A percentile compares a stretch with the other conserved stretches of the same genome.
Evolutionary conservation across 129 eudicot species (phyloP).

Genomic region (Logfia minima): DNA sequence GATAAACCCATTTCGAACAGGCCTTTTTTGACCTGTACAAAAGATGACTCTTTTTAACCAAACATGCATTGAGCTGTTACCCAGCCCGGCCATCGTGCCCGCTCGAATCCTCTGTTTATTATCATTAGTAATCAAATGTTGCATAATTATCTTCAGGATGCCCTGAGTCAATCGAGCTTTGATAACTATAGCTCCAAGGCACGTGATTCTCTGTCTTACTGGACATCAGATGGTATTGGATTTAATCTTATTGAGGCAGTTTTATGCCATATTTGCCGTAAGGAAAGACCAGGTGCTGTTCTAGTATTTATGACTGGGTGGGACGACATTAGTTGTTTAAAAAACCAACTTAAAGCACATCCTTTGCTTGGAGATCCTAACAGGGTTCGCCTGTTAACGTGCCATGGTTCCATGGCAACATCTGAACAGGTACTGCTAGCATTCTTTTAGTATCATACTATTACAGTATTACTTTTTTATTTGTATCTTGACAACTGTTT

Average conservation of each 20-base stretch:
- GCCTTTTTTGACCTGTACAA: not conserved
- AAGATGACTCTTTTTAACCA: not conserved
- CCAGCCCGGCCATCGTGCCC: not conserved
- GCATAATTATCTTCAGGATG: constrained; percentile 53
- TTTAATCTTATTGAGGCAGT: constrained; percentile 98
- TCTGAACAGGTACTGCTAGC: constrained; percentile 70
- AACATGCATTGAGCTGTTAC: not conserved
- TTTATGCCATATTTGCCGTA: constrained; percentile 90
- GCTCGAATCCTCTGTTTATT: not conserved
- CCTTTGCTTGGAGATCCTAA: constrained; percentile 97
- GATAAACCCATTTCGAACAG: not conserved
- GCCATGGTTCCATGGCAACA: constrained; percentile 99
- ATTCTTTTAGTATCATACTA: constrained; percentile 3
- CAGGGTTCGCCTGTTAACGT: constrained; percentile 80
- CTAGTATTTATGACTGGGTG: constrained; percentile 98
- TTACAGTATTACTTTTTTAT: not conserved
- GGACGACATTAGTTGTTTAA: constrained; percentile 94
- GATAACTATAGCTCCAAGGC: constrained; percentile 75
- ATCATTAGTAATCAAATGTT: constrained; percentile 1
- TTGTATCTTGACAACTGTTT: not conserved
- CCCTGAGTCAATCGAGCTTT: constrained; percentile 74
- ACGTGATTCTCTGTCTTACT: constrained; percentile 84
- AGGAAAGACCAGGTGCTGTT: constrained; percentile 93
- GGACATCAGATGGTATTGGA: constrained; percentile 92
- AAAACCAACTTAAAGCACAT: constrained; percentile 88